Base-by-base conservation (phyloP, 2,329 filamentous ascomycete genomes). In the Pleurostoma richardsiae region DNA sequence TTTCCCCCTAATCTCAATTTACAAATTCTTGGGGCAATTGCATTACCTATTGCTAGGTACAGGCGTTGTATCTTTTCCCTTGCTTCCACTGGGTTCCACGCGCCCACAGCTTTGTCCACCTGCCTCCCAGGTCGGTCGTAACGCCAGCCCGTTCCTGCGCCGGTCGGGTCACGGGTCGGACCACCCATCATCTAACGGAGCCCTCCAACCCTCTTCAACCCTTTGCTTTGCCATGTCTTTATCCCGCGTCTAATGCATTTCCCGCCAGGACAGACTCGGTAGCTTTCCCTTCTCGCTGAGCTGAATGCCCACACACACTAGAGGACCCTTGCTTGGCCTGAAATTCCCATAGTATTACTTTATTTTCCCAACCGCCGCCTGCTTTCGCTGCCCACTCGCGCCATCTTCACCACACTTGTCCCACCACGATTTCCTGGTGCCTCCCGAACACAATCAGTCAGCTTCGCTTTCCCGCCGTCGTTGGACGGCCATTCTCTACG, bases 331-430 rank as follows among this genome's bases (percentile, higher is more conserved):
- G 6, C 26, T 6, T 27, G 11, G 33, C 30, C 42, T 31, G 30
- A 31, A 45, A 41, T 36, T 45, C 44, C 44, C 33, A 36, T 36
- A 36, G 38, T 46, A 46, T 41, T 46, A 41, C 6, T 41, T 45
- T 45, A 41, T 41, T 46, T 46, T 33, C 40, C 44, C 28, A 41
- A 36, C 33, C 33, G 33, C 33, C n/a, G 33, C 40, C 44, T 39
- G 39, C 44, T 46, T 42, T 42, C 39, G 39, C 44, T 30, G 39
- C 33, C n/a, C 29, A 29, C 39, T 8, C 44, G 28, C 39, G 39
- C 44, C 39, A 42, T 42, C 44, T 33, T 41, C 44, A 41, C 30
- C 44, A 38, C 30, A 41, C 40, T 36, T 36, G 5, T 29, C 40
- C 43, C 19, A 40, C 39, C 39, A 41, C 10, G 27, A 40, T 19